Base-by-base conservation (phyloP, 768 basidiomycete species). In the Boletus pseudo-olivaceus region DNA sequence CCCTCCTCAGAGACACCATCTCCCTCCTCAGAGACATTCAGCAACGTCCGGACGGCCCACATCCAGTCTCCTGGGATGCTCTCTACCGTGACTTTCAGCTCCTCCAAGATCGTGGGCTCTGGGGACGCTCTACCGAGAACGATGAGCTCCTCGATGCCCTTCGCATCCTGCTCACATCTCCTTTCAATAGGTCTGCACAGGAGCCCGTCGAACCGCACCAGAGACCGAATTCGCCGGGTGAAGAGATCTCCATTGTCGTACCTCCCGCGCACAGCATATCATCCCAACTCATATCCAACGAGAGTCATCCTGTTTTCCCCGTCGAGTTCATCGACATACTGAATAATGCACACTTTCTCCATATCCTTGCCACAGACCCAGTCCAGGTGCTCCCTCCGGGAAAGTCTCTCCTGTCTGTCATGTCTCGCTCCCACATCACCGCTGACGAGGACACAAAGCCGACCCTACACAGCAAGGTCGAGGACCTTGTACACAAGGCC, bases 361-460 rank as follows among this genome's bases (percentile, higher is more conserved):
- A 88, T 63, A 58, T 81, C n/a, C 80, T 90, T 11, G 82, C 83
- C 4, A 84, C 78, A 4, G 79, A 88, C 39, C 81, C 85, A 7
- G 62, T 72, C 0, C 77, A 74, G 42, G 76, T 86, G 8, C 70
- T 90, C n/a, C 85, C 88, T 3, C 79, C 83, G 1, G 85, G 84
- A 47, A 90, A 90, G 67, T 87, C 87, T 1, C 71, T 89, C 5
- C 68, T 89, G 5, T 87, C 88, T 8, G 78, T 84, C 73, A 72
- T 90, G 66, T 72, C 76, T 19, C 61, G 62, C 17, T 55, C 71
- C 0, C 60, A 59, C 42, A 54, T 47, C 17, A 48, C 57, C 38
- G 44, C 47, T 27, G 57, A 55, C n/a, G 61, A 55, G 17, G 62
- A 62, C 17, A 39, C 60, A 15, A 55, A 55, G 49, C 64, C 68